Conservation (phyloP, 75 land plant species). For the Chamaecyparis obtusa region DNA sequence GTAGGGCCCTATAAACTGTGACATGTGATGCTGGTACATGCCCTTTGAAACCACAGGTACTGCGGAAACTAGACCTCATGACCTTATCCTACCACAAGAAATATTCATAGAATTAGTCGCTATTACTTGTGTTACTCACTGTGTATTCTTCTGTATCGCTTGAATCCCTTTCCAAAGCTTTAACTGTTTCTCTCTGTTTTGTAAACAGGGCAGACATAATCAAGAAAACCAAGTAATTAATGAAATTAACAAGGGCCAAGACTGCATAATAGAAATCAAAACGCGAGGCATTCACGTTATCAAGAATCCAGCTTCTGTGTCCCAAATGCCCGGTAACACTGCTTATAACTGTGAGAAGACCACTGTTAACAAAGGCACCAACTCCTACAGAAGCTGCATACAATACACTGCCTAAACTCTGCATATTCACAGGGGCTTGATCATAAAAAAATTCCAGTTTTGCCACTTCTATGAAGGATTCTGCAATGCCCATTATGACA, state of each 20-base stretch:
- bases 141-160: not conserved
- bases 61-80: too few relatives aligned
- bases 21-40: too few relatives aligned
- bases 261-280: slow-evolving; percentile 62
- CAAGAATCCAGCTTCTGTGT: slow-evolving; percentile 43
- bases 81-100: too few relatives aligned
- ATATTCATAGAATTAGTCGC: not conserved
- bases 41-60: too few relatives aligned
- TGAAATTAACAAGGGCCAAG: slow-evolving; percentile 30
- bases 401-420: slow-evolving; percentile 28
- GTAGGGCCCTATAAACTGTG: too few relatives aligned
- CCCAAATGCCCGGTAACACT: slow-evolving; percentile 5
- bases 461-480: slow-evolving; percentile 50
- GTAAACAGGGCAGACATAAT: slow-evolving; percentile 34
- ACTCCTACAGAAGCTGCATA: slow-evolving; percentile 19
- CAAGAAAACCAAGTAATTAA: slow-evolving; percentile 52
- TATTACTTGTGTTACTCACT: too few relatives aligned
- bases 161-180: not conserved
- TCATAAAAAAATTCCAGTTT: slow-evolving; percentile 77
- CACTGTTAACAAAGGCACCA: slow-evolving; percentile 33
- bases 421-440: slow-evolving; percentile 55
- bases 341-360: slow-evolving; percentile 25
- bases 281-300: slow-evolving; percentile 55
- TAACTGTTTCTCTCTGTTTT: slow-evolving; percentile 31
- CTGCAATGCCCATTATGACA: slow-evolving; percentile 50